Evolutionary conservation across 495 filamentous ascomycete species (phyloP), one percentile per base, ranked within the genome.

Genomic region (Penicillium antarcticum): DNA sequence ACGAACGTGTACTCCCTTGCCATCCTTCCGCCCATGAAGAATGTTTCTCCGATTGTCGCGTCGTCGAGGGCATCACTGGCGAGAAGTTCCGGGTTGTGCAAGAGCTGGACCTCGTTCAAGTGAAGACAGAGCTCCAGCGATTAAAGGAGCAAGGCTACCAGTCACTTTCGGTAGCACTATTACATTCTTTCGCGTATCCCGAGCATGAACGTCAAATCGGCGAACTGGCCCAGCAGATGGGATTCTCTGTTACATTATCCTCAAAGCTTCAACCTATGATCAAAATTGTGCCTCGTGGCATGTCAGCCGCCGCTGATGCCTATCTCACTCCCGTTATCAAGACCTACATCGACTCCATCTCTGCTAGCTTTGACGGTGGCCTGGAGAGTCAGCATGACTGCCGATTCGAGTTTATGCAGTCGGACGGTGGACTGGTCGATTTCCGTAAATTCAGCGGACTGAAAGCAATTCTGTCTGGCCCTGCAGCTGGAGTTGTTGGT

Each of bases 241-340:
- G 67, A 51, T 77, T 75, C 52, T 77, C 69, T n/a, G 74, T 76
- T 33, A 97, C 68, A 80, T 61, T 73, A n/a, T 77, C 61, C 23
- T 80, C 70, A 44, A 77, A 74, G 41, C 42, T 80, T 23, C 95
- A 96, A 84, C 94, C 94, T 21, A 98, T 97, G 92, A 97, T 81
- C 56, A 78, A 77, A 49, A 69, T 81, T 31, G 78, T 81, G 23
- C 87, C 92, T 21, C 76, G 94, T 47, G 92, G 90, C 11, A 97
- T 92, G 9, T 95, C 89, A 13, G 89, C 94, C 9, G 95, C 91
- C 23, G 94, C 92, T 5, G 94, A 98, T 73, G 94, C 94, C 4
- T 98, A 98, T 63, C 79, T 98, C 5, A 97, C 94, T 2, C 94
- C 94, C 0, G 88, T 91, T 9, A 97, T 98, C 61, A 91, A 91